Evolutionary conservation across 1,139 yeast species (phyloP).

Genomic region (Insectozyma bohioensis): DNA sequence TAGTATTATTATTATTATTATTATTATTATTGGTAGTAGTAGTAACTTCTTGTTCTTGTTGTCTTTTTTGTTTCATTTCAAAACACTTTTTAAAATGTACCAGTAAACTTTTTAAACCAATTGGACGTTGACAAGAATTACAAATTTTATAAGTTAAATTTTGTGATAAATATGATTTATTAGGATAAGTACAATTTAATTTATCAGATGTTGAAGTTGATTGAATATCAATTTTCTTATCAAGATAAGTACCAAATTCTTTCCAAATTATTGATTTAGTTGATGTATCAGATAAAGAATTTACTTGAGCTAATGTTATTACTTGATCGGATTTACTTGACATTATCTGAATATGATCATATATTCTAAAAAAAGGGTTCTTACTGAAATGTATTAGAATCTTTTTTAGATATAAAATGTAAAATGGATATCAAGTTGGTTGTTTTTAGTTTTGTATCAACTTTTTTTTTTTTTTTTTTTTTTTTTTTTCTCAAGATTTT

Average conservation of each 20-base stretch:
- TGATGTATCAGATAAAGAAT: constrained; percentile 17
- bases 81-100: constrained; percentile 50
- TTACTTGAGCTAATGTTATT: constrained; percentile 28
- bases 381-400: background rate
- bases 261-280: constrained; percentile 48
- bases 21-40: constrained; percentile 11
- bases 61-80: constrained; percentile 45
- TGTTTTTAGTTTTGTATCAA: constrained; percentile 1
- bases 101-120: constrained; percentile 46
- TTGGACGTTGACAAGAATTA: constrained; percentile 63
- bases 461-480: background rate
- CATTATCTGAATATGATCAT: constrained; percentile 16
- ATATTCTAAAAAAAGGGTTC: background rate
- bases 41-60: constrained; percentile 23
- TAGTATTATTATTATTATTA: constrained; percentile 10
- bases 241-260: constrained; percentile 60
- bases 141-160: constrained; percentile 61
- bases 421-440: background rate
- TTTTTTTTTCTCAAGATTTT: constrained; percentile 1
- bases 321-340: constrained; percentile 33
- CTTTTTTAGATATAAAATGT: too few relatives aligned
- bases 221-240: constrained; percentile 39
- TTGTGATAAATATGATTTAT: constrained; percentile 43
- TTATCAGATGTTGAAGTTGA: constrained; percentile 16
- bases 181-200: constrained; percentile 15